Evolutionary conservation across 2,329 filamentous ascomycete species (phyloP).

Genomic region (Alternaria longipes): DNA sequence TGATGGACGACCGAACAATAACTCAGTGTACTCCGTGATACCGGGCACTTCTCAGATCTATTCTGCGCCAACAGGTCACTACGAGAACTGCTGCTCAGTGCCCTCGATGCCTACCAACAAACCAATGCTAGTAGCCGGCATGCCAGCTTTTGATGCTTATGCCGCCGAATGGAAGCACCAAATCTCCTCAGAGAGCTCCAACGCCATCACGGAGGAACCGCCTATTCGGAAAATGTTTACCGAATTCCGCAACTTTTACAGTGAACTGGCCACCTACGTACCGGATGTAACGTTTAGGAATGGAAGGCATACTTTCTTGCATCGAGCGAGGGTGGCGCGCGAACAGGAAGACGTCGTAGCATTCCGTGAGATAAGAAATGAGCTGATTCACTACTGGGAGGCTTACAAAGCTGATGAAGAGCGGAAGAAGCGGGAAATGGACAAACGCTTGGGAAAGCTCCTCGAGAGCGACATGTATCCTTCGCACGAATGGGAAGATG

Average conservation of each 20-base stretch:
- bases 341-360: constrained; percentile 43
- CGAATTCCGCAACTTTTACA: constrained; percentile 46
- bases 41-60: neutral
- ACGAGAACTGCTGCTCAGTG: constrained; percentile 34
- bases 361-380: constrained; percentile 38
- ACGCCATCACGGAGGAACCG: constrained; percentile 24
- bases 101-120: constrained; percentile 30
- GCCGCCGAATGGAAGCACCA: constrained; percentile 32
- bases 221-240: constrained; percentile 45
- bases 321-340: constrained; percentile 47
- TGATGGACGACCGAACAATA: constrained; percentile 24
- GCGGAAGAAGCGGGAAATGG: constrained; percentile 32
- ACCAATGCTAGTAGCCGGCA: constrained; percentile 23
- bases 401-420: constrained; percentile 38
- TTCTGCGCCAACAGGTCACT: neutral
- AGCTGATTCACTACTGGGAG: constrained; percentile 44
- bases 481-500: constrained; percentile 22
- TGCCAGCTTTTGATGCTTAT: constrained; percentile 34
- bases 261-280: constrained; percentile 28
- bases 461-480: constrained; percentile 41
- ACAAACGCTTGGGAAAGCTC: constrained; percentile 28
- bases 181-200: constrained; percentile 21
- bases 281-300: constrained; percentile 19
- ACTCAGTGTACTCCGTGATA: constrained; percentile 29
- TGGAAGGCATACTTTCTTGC: constrained; percentile 38